Evolutionary conservation across 257 asterid genomes (phyloP).

Genomic region (Coffea eugenioides): DNA sequence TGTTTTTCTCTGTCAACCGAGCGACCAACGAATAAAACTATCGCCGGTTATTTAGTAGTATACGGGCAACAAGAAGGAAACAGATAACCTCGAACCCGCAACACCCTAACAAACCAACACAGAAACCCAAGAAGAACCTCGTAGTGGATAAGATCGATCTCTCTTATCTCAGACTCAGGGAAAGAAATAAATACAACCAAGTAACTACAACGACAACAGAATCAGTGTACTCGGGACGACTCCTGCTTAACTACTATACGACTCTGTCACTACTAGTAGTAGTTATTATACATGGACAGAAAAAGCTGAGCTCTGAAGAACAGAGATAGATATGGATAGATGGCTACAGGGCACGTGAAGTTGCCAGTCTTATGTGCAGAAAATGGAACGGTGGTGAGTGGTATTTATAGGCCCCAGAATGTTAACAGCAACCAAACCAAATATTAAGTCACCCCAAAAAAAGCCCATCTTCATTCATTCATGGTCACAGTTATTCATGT

Average conservation of each 20-base stretch:
- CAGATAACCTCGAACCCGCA: conserved; percentile 4
- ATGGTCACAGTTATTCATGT: not conserved
- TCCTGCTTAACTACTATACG: too few relatives aligned
- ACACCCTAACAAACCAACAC: not conserved
- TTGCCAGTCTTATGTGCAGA: conserved; percentile 15
- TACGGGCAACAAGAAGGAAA: not conserved
- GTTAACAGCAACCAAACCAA: not conserved
- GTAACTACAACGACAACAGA: not conserved
- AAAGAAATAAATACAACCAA: not conserved
- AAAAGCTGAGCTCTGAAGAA: not conserved
- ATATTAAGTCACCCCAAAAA: not conserved
- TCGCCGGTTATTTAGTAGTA: not conserved
- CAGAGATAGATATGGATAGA: not conserved
- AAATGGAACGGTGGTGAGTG: conserved; percentile 9
- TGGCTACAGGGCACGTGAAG: conserved; percentile 22
- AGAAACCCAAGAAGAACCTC: not conserved
- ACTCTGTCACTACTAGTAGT: too few relatives aligned
- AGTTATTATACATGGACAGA: not conserved
- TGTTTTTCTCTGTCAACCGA: conserved; percentile 2
- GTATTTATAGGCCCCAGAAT: conserved; percentile 24
- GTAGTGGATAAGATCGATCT: conserved; percentile 16
- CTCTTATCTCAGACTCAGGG: not conserved
- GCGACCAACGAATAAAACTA: conserved; percentile 16
- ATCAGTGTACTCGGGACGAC: too few relatives aligned
- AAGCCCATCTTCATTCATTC: not conserved